Percentiles rank a stretch among this genome's conserved stretches.
Evolutionary conservation across 1,284 basidiomycete genomes (phyloP).

Genomic region (Fomitiporia mediterranea): DNA sequence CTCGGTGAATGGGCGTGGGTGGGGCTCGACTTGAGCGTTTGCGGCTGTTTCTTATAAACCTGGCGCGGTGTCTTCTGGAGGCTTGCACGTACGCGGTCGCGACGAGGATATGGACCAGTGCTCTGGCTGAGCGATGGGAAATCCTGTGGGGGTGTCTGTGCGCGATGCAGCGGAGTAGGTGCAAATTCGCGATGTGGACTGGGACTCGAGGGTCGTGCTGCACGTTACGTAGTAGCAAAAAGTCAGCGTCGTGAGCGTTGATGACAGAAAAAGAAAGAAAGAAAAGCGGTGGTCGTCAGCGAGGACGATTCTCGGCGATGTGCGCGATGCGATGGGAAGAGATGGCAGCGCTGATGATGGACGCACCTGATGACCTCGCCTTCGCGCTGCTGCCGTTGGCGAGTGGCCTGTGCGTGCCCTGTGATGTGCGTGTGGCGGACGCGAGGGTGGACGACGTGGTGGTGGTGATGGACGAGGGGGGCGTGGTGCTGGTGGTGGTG

Average conservation of each 20-base stretch:
- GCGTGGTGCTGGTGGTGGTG: neutral
- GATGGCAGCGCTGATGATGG: constrained; percentile 1
- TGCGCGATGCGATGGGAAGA: constrained; percentile 6
- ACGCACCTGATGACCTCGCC: neutral
- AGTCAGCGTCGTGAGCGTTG: constrained; percentile 17
- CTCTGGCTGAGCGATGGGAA: constrained; percentile 34
- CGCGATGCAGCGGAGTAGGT: constrained; percentile 19
- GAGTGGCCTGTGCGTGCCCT: neutral
- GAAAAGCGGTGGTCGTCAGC: neutral
- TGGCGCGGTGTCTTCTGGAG: constrained; percentile 20
- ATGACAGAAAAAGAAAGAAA: constrained; percentile 23
- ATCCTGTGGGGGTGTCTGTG: constrained; percentile 17
- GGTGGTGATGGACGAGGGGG: neutral
- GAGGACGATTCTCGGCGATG: constrained; percentile 1
- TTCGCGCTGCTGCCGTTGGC: neutral
- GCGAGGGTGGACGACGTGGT: too few relatives aligned
- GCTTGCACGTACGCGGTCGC: constrained; percentile 14
- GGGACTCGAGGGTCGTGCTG: too few relatives aligned
- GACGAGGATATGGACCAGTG: constrained; percentile 22
- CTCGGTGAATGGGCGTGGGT: neutral
- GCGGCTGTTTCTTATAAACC: constrained; percentile 1
- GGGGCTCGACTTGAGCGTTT: neutral
- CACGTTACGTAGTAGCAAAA: too few relatives aligned
- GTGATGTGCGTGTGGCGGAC: too few relatives aligned
- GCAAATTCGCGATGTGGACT: constrained; percentile 6